These are phyloP conservation scores for Larix kaempferi DNA, from an alignment of 75 land plant species.

Conservation along the genomic window DNA sequence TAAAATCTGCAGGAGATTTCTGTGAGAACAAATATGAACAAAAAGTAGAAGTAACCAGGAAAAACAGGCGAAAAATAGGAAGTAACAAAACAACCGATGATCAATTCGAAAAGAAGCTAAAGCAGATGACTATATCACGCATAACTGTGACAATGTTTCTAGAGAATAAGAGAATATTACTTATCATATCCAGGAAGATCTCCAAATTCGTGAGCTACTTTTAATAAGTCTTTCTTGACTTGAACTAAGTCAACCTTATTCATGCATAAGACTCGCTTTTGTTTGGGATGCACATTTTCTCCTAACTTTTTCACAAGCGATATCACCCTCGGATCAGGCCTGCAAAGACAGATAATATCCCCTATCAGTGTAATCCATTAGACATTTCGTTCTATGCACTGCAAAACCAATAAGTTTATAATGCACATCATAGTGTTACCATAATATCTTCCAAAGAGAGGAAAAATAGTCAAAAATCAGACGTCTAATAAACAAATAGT, in stretches of 20 bases:
- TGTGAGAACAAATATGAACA: neutral
- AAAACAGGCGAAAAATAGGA: neutral
- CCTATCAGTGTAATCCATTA: neutral
- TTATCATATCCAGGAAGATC: conserved; percentile 88
- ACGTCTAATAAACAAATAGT: neutral
- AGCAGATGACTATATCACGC: neutral
- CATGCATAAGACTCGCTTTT: conserved; percentile 85
- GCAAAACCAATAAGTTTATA: neutral
- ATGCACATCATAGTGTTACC: too few species aligned
- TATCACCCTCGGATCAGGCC: conserved; percentile 77
- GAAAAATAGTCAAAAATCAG: neutral
- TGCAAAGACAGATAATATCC: conserved; percentile 16
- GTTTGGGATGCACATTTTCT: conserved; percentile 33
- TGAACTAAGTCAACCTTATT: conserved; percentile 91
- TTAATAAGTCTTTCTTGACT: conserved; percentile 72
- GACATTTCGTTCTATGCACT: neutral
- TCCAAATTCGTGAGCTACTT: conserved; percentile 68
- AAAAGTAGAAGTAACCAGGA: conserved; percentile 7
- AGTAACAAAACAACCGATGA: neutral
- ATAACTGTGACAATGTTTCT: neutral
- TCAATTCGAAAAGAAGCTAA: neutral
- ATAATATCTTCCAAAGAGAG: neutral
- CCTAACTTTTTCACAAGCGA: conserved; percentile 75
- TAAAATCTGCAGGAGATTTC: conserved; percentile 47
- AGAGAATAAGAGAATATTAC: conserved; percentile 21